phyloP scores from a whole-genome alignment of 1,139 yeast species.

The Suhomyces anneliseae region DNA sequence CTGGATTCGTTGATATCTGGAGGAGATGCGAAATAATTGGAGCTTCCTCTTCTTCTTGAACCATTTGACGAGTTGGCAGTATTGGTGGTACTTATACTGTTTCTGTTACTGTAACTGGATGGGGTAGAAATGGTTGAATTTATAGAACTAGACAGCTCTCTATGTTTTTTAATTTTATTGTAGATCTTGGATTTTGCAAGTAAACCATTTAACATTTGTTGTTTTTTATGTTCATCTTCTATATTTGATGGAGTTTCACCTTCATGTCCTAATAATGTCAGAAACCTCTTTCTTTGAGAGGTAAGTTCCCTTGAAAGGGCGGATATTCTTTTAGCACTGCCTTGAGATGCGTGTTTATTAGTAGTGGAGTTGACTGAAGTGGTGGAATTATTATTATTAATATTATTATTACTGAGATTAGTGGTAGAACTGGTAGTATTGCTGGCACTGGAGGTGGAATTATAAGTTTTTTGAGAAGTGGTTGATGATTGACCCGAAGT shows the following conservation, averaged over 20 bases:
- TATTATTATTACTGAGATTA: too few relatives aligned
- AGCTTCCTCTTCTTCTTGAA: slow-evolving; percentile 28
- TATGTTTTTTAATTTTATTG: slow-evolving; percentile 37
- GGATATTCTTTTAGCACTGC: slow-evolving; percentile 14
- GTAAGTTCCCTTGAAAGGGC: slow-evolving; percentile 17
- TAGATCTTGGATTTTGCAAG: slow-evolving; percentile 41
- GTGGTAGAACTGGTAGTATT: slow-evolving; percentile 9
- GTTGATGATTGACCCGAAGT: slow-evolving; percentile 16
- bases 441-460: slow-evolving; percentile 4
- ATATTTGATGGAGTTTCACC: slow-evolving; percentile 2
- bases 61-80: slow-evolving; percentile 20
- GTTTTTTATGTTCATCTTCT: slow-evolving; percentile 25
- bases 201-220: slow-evolving; percentile 30
- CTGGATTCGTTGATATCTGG: slow-evolving; percentile 16
- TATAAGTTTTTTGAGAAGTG: slow-evolving; percentile 12
- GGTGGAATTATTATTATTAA: slow-evolving; percentile 2
- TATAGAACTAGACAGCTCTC: slow-evolving; percentile 39
- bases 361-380: slow-evolving; percentile 4
- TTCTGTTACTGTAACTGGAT: slow-evolving; percentile 23
- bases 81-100: slow-evolving; percentile 28
- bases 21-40: slow-evolving; percentile 16
- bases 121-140: slow-evolving; percentile 27
- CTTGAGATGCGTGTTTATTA: slow-evolving; percentile 2
- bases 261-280: slow-evolving; percentile 23
- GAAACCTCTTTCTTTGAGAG: slow-evolving; percentile 26